Conservation (phyloP, 192 early-diverging fungal species). For the Coemansia sp. region DNA sequence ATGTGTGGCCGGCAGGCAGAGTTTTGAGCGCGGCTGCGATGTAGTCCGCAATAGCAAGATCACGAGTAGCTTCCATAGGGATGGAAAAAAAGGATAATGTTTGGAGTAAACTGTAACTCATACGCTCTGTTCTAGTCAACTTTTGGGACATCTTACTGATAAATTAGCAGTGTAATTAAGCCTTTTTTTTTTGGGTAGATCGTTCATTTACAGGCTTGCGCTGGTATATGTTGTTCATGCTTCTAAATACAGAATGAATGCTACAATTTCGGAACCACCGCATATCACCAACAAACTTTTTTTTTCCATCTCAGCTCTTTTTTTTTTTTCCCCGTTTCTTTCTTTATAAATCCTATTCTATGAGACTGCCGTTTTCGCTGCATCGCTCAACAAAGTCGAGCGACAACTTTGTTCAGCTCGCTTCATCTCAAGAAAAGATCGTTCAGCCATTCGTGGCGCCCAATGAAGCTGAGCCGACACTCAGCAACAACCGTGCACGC, state of each 20-base stretch:
- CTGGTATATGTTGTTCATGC: too few species aligned
- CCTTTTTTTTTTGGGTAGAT: too few species aligned
- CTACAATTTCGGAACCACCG: too few species aligned
- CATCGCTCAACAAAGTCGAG: conserved; percentile 31
- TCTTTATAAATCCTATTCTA: conserved; percentile 1
- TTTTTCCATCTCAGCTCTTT: background rate
- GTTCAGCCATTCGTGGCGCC: background rate
- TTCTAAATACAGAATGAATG: too few species aligned
- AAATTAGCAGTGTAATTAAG: too few species aligned
- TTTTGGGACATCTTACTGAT: too few species aligned
- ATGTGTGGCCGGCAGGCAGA: conserved; percentile 24
- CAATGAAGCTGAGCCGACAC: conserved; percentile 4
- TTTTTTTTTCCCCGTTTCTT: conserved; percentile 1
- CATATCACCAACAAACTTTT: background rate
- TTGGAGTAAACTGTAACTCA: too few species aligned
- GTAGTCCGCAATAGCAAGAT: conserved; percentile 11
- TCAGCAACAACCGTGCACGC: conserved; percentile 8
- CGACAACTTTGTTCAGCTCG: conserved; percentile 42
- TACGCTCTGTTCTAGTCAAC: too few species aligned
- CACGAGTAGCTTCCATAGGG: background rate
- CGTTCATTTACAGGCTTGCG: too few species aligned
- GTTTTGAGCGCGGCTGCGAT: conserved; percentile 28
- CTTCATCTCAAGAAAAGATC: too few species aligned
- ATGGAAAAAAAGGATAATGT: too few species aligned
- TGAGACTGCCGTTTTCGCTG: conserved; percentile 43